Conservation (phyloP, 176 grass and related monocot genomes). For the Paspalum notatum region DNA sequence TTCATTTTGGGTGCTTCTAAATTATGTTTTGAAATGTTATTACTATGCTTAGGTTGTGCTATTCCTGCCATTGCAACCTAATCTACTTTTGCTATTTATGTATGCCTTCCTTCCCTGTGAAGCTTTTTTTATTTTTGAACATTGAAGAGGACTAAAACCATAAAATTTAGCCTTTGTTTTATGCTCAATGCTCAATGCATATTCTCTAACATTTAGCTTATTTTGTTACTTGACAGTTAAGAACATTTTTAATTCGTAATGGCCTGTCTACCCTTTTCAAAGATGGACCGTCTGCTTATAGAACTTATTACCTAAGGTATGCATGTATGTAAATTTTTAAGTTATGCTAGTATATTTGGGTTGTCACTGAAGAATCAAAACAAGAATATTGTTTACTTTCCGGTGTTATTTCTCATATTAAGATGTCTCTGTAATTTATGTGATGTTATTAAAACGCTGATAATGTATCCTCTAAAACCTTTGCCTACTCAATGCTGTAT, state of each 20-base stretch:
- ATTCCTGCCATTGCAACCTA: conserved; percentile 17
- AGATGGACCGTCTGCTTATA: conserved; percentile 89
- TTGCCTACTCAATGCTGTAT: neutral
- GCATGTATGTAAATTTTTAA: conserved; percentile 23
- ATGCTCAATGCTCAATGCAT: conserved; percentile 22
- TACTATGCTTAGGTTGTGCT: neutral
- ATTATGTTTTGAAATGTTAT: conserved; percentile 21
- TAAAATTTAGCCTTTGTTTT: conserved; percentile 27
- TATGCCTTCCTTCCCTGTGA: neutral
- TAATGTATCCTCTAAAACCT: conserved; percentile 10
- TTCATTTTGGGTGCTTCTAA: conserved; percentile 15
- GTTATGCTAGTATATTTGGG: neutral
- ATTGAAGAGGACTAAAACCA: neutral
- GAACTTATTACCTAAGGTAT: conserved; percentile 93
- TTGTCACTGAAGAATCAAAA: conserved; percentile 29
- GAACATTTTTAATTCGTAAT: conserved; percentile 99
- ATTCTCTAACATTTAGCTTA: conserved; percentile 44
- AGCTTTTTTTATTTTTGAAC: conserved; percentile 29
- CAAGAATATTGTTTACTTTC: conserved; percentile 17
- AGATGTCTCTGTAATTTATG: conserved; percentile 15
- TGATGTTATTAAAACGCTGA: conserved; percentile 1
- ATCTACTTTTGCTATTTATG: conserved; percentile 13
- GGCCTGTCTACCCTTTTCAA: conserved; percentile 88
- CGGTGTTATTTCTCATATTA: neutral
- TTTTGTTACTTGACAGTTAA: conserved; percentile 57